Evolutionary conservation across 1,284 basidiomycete species (phyloP), one percentile per base, ranked within the genome.

Genomic region (Cutaneotrichosporon mucoides): DNA sequence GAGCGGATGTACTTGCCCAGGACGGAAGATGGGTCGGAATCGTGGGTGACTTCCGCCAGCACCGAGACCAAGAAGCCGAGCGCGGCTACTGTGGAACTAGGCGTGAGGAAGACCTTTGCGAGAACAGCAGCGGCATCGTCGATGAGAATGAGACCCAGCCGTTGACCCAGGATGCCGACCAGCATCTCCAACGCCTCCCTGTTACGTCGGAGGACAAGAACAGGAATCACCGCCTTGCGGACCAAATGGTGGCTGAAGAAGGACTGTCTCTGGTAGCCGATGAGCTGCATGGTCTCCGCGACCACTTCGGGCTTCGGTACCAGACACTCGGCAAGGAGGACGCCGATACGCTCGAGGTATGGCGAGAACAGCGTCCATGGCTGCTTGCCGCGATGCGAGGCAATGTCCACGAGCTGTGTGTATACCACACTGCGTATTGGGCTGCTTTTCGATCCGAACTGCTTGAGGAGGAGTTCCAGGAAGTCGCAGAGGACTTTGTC

Each of bases 321-420:
- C 48, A 89, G 80, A 42, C 83, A 83, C 34, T 81, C 78, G n/a
- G 89, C 82, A 12, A 92, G 79, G 53, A 85, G 84, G 1, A 86
- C 83, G 1, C 88, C 85, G 55, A 94, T 82, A 35, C 83, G 81
- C 36, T 85, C 81, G 62, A 92, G 79, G 71, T 87, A 86, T 0
- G 90, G 89, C 3, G 83, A 83, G 8, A 91, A 72, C 40, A 93
- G 79, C 8, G 82, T 82, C 69, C 90, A 90, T 0, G 86, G 83
- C 0, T 85, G 81, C 68, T 88, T 90, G 45, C 83, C 81, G 65
- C 82, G 43, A 88, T 67, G 53, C 16, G 60, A 58, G 6, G 70
- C 60, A 8, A 75, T 58, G 47, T 65, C 80, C 5, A 84, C 73
- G 16, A 92, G 79, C 89, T 92, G 87, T 68, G 84, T 82, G 61